Percentiles rank a stretch among this genome's conserved stretches.
Evolutionary conservation across 805 yeast genomes (phyloP).

Genomic region (Lachancea sp.): DNA sequence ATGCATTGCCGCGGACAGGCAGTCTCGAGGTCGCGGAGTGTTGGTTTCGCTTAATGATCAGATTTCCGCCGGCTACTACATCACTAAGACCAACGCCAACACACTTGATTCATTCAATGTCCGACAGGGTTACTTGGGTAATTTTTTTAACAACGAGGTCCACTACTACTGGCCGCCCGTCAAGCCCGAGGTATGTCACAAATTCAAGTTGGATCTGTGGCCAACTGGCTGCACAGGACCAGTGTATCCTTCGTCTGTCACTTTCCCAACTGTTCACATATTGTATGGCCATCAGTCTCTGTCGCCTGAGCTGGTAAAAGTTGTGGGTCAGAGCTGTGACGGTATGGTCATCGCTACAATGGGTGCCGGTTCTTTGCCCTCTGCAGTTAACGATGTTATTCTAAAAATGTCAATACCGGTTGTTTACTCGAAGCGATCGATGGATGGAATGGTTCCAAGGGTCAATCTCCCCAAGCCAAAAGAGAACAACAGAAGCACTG

Average conservation of each 20-base stretch:
- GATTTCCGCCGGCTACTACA: slow-evolving; percentile 63
- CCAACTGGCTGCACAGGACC: slow-evolving; percentile 4
- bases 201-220: slow-evolving; percentile 36
- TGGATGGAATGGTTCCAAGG: slow-evolving; percentile 64
- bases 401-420: slow-evolving; percentile 44
- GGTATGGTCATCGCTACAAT: slow-evolving; percentile 63
- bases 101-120: slow-evolving; percentile 64
- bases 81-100: slow-evolving; percentile 65
- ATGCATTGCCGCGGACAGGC: slow-evolving; percentile 48
- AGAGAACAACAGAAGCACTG: slow-evolving; percentile 35
- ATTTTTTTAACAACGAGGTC: slow-evolving; percentile 58
- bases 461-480: slow-evolving; percentile 38
- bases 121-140: slow-evolving; percentile 67
- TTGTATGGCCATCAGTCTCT: slow-evolving; percentile 59
- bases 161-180: slow-evolving; percentile 60
- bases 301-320: slow-evolving; percentile 41
- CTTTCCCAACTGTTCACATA: slow-evolving; percentile 41
- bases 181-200: slow-evolving; percentile 46
- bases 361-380: slow-evolving; percentile 65
- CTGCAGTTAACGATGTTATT: slow-evolving; percentile 41
- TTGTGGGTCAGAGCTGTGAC: slow-evolving; percentile 41
- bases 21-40: slow-evolving; percentile 52
- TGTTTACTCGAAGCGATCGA: slow-evolving; percentile 58
- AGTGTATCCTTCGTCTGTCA: slow-evolving; percentile 18
- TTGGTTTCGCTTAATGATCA: slow-evolving; percentile 62